Base-by-base conservation (phyloP, 225 moss, liverwort and hornwort genomes). In the Sphagnum tenellum region DNA sequence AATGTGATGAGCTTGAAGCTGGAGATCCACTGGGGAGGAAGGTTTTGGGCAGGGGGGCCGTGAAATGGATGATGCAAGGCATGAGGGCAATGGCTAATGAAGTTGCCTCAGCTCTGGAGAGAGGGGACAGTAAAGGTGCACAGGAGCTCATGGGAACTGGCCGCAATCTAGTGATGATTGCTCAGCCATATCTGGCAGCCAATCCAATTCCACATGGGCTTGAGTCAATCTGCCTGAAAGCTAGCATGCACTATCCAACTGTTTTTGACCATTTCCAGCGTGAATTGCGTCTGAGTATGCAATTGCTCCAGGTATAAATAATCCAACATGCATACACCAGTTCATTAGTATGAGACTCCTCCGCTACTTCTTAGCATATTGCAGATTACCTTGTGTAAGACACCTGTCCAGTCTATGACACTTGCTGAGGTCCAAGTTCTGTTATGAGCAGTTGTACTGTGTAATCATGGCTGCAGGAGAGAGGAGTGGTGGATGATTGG, bases 211-310 rank as follows among this genome's bases (percentile, higher is more conserved):
- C 95, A 29, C 71, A 82, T n/a, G 89, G 88, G 61, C 69, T 74
- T 61, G 89, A 96, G 59, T 73, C 86, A 4, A 65, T 88, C 9
- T 96, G 92, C 63, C 63, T 92, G 4, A 86, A 81, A 70, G 92
- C 92, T 46, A 96, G 95, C 69, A 76, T 83, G 12, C 95, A 96
- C 57, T 96, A 90, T 53, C 89, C 92, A 7, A 92, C 95, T 57
- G 62, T 96, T 67, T 83, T 92, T 56, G 95, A 96, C 64, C 89
- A 96, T 46, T 92, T 89, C 53, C 95, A 96, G 71, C 78, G 95
- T 44, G 81, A 85, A 64, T 71, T 96, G 56, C 82, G 83, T 59
- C 74, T 67, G 49, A 88, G 88, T 51, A 66, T 96, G 74, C 92
- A 88, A 69, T 53, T 69, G 8, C 77, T 77, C 45, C 80, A 84